Base-by-base conservation (phyloP, 768 basidiomycete genomes). In the Suillus luteus region DNA sequence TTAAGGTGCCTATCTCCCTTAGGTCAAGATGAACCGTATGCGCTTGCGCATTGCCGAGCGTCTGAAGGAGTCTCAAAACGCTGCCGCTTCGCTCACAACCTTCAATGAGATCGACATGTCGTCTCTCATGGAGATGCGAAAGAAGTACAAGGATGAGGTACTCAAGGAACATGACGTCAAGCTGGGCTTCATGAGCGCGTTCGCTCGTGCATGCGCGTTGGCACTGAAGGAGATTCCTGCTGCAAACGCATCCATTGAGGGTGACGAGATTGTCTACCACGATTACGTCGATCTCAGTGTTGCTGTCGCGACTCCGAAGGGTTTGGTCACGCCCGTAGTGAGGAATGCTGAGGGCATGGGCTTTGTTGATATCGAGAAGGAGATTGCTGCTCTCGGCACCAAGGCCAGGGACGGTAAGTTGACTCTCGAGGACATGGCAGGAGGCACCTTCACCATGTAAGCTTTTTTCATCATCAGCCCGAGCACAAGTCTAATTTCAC, bases 41-140 rank as follows among this genome's bases (percentile, higher is more conserved):
- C 93, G 96, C 55, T 83, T 92, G 66, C 93, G 96, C 66, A 99
- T 99, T 72, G 91, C 96, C 55, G 94, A 96, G 79, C 95, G 96
- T 60, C 86, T 99, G 75, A 99, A 99, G 81, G 91, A 97, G 75
- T 96, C 96, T 27, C 96, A 99, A 77, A 97, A 98, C 74, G 87
- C 93, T 22, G 97, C 96, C 5, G 96, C 96, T 55, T 96, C 95
- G 58, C 78, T 99, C 64, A 99, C 97, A 40, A 99, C 96, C 31
- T 99, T 99, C 86, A 98, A 99, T 81, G 96, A 99, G 80, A 93
- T 99, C 73, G 96, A 99, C 82, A 99, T 99, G 96, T 95, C 94
- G 48, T 90, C 92, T 49, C 81, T 99, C 62, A 92, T 97, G 81
- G 89, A 90, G 48, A 87, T 99, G 88, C 92, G 96, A 71, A 87